Evolutionary conservation across 176 grass and related monocot species (phyloP).

Genomic region (Aegilops longissima): DNA sequence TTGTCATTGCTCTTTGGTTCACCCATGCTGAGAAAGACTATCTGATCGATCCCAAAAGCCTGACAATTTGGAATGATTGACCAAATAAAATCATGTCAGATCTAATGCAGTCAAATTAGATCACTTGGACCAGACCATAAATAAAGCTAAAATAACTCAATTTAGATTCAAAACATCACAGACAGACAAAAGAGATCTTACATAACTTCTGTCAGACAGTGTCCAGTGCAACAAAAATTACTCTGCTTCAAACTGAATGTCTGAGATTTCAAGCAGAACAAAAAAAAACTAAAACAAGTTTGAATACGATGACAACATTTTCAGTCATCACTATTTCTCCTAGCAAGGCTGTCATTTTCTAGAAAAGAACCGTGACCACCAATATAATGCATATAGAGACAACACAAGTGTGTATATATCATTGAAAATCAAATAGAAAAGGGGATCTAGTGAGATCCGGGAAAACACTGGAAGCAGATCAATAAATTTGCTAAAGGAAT

Average conservation of each 20-base stretch:
- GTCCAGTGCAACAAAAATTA: background rate
- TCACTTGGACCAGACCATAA: too few relatives aligned
- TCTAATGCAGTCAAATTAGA: background rate
- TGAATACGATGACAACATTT: background rate
- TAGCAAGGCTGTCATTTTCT: background rate
- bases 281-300: background rate
- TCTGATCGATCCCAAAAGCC: background rate
- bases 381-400: background rate
- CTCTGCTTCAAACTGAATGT: background rate
- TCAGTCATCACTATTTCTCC: background rate
- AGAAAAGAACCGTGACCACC: background rate
- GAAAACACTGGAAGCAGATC: background rate
- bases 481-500: background rate
- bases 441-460: background rate
- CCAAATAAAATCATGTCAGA: background rate
- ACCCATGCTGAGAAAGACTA: conserved; percentile 14
- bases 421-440: background rate
- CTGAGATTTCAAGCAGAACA: background rate
- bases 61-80: background rate
- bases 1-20: conserved; percentile 10
- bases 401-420: background rate
- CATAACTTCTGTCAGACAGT: background rate
- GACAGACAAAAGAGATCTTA: background rate
- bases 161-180: background rate
- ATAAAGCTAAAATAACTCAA: background rate